Base-by-base conservation (phyloP, 441 rosid species). In the Aquilaria agallochum region DNA sequence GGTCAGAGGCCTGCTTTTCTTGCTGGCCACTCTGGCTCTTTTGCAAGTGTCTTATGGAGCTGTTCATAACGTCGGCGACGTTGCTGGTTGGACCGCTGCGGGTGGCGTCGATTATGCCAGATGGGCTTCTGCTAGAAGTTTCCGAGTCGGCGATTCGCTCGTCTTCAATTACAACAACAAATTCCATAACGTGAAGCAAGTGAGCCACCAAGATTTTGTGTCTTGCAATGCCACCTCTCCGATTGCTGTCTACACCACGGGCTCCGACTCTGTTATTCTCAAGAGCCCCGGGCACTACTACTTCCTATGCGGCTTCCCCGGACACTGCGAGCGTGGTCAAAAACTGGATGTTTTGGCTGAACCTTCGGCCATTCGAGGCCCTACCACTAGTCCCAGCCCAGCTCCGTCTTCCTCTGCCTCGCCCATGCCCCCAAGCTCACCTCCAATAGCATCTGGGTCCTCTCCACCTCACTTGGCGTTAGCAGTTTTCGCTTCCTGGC, bases 161-260 rank as follows among this genome's bases (percentile, higher is more conserved):
- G 27, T 53, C 33, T 70, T 70, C 61, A 36, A 54, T 13, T 71
- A 75, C 65, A 58, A 68, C 62, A 49, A 15, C 1, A 59, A 65
- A 31, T 58, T 58, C 51, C 74, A 72, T 56, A 62, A 71, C 62
- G 61, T 65, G 48, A 62, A 58, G 68, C 76, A 62, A 46, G 76
- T 72, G 10, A 55, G 15, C 7, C 55, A 7, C 27, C 53, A 40
- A 20, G 64, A 55, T 52, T 68, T 32, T 36, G 30, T 55, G 44
- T 62, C 67, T 0, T 68, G 80, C 72, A 66, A 68, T 11, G 62
- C 69, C 5, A 32, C 69, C 10, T 58, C 66, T 11, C 44, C 72
- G 1, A 14, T 58, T 0, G 62, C 61, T 0, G 36, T 53, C 49
- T 59, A 53, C 72, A 58, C 45, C 33, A 57, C 30, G 9, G 76